These are phyloP conservation scores for Fusarium subtropicale DNA, from an alignment of 2,329 filamentous ascomycete genomes.

Conservation along the genomic window DNA sequence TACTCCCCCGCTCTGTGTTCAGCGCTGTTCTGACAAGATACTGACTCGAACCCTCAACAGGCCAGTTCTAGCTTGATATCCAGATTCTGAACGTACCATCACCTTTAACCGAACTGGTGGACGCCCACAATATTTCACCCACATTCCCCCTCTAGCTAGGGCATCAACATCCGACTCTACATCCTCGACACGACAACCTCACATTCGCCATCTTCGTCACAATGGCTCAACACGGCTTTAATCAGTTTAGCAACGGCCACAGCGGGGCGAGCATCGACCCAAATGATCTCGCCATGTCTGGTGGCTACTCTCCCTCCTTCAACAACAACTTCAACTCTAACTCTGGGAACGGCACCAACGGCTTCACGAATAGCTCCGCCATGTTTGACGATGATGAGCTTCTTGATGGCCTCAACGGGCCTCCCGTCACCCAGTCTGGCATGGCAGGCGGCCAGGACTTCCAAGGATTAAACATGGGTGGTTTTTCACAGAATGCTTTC, in stretches of 20 bases:
- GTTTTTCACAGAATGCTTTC: constrained; percentile 65
- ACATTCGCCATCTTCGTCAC: constrained; percentile 31
- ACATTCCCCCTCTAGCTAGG: constrained; percentile 37
- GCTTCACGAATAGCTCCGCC: constrained; percentile 81
- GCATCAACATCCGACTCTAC: constrained; percentile 39
- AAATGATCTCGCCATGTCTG: constrained; percentile 80
- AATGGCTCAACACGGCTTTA: constrained; percentile 69
- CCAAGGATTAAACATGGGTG: constrained; percentile 65
- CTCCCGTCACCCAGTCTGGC: constrained; percentile 63
- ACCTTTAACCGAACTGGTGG: constrained; percentile 38
- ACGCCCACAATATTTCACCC: constrained; percentile 45
- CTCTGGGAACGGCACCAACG: constrained; percentile 70
- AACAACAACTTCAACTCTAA: constrained; percentile 67
- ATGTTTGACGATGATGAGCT: constrained; percentile 91
- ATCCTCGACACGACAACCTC: constrained; percentile 17
- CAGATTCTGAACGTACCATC: constrained; percentile 32
- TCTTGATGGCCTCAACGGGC: constrained; percentile 75
- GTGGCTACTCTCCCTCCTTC: constrained; percentile 70
- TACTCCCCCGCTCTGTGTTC: constrained; percentile 32
- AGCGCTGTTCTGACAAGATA: constrained; percentile 27
- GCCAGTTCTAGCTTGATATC: constrained; percentile 28
- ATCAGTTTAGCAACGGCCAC: constrained; percentile 66
- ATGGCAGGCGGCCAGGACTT: constrained; percentile 69
- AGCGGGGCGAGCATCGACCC: constrained; percentile 78
- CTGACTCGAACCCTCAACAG: constrained; percentile 40